These are phyloP conservation scores for Triticum aestivum DNA, from an alignment of 176 grass and related monocot species.

Conservation along the genomic window DNA sequence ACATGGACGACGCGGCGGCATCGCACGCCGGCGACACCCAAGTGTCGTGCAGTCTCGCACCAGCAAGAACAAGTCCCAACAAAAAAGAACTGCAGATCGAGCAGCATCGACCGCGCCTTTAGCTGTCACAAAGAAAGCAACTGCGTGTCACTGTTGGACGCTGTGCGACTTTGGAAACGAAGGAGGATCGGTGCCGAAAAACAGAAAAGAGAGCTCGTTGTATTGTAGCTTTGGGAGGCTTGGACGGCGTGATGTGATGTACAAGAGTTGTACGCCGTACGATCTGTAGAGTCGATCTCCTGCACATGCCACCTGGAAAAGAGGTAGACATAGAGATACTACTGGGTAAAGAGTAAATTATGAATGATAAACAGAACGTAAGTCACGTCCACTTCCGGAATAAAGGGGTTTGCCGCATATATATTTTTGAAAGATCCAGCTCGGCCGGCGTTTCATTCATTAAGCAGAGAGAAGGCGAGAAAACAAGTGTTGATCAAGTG, in stretches of 20 bases:
- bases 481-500: too few relatives aligned
- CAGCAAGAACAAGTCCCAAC: not conserved
- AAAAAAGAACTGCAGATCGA: conserved; percentile 1
- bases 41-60: not conserved
- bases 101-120: not conserved
- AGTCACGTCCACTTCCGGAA: too few relatives aligned
- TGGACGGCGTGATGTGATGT: too few relatives aligned
- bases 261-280: not conserved
- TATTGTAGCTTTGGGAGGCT: not conserved
- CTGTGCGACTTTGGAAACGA: conserved; percentile 14
- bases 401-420: too few relatives aligned
- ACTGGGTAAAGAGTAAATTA: too few relatives aligned
- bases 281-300: too few relatives aligned
- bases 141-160: not conserved
- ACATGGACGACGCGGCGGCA: conserved; percentile 9
- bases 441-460: too few relatives aligned
- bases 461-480: too few relatives aligned
- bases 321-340: too few relatives aligned
- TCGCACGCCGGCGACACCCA: not conserved
- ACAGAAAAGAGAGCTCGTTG: not conserved
- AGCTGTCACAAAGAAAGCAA: not conserved
- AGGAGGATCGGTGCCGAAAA: conserved; percentile 10
- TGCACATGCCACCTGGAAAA: too few relatives aligned
- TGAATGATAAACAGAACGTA: too few relatives aligned
- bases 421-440: not conserved